Evolutionary conservation across 345 rosid species (phyloP), one percentile per base, ranked within the genome.

Genomic region (Pistacia integerrima): DNA sequence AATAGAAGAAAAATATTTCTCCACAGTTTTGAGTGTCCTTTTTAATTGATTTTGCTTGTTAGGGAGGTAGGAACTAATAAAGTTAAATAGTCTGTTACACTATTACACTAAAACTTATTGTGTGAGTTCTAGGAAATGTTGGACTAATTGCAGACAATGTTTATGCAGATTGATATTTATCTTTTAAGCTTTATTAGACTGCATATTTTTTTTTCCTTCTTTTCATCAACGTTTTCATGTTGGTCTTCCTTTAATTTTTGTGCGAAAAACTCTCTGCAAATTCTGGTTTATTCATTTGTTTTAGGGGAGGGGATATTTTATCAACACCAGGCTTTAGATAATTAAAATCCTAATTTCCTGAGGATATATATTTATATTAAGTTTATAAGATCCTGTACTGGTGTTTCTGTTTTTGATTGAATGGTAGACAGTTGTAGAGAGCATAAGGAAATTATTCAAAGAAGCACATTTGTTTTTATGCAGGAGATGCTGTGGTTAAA

Each of bases 11-110:
- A n/a, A n/a, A n/a, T n/a, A n/a, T n/a, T n/a, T n/a, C n/a, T n/a
- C n/a, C n/a, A n/a, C n/a, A n/a, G n/a, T n/a, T 73, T 70, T 25
- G 46, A 48, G 28, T 61, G 28, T 54, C 64, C 13, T 60, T 61
- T 49, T 49, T 17, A 61, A 6, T 73, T 62, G 51, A 51, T 6
- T 41, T 8, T 41, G 67, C 51, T 13, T 41, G 10, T 25, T 13
- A 0, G 64, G 61, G 59, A 20, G 36, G 4, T 36, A 36, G 33
- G 51, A 57, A 18, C 51, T 71, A 56, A 70, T 70, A 3, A n/a
- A 28, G 35, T 12, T 8, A 70, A 55, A 55, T 30, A 30, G 33
- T 30, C 33, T 30, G 33, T 30, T 30, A 30, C 1, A 30, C 33
- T 30, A 30, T 56, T 54, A 41, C 62, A 70, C 13, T 67, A 25